phyloP scores from a whole-genome alignment of 148 eudicot species.

The Amaranthus cruentus region DNA sequence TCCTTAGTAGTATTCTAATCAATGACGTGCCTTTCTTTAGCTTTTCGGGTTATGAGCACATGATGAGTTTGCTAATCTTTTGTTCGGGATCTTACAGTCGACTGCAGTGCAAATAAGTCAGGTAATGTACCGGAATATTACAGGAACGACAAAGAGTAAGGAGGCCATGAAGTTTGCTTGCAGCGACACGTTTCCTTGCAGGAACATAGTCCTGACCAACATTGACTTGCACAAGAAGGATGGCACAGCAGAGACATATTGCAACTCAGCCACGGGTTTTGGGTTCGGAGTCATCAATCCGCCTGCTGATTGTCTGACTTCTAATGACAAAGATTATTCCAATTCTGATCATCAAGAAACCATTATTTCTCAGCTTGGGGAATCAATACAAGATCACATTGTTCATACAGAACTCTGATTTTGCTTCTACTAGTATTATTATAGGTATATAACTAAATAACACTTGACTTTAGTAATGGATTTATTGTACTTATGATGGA shows the following conservation, averaged over 20 bases:
- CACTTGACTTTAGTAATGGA: not conserved
- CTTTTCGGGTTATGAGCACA: constrained; percentile 9
- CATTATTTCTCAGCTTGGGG: constrained; percentile 23
- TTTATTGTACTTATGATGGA: constrained; percentile 2
- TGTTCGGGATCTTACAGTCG: constrained; percentile 33
- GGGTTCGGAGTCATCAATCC: constrained; percentile 61
- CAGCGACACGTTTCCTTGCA: constrained; percentile 81
- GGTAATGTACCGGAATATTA: constrained; percentile 70
- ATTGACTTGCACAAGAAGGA: constrained; percentile 58
- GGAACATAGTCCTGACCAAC: constrained; percentile 59
- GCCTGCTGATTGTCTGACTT: constrained; percentile 72
- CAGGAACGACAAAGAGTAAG: constrained; percentile 68
- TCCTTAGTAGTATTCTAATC: constrained; percentile 7
- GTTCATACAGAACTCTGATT: constrained; percentile 75
- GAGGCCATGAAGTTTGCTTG: constrained; percentile 84
- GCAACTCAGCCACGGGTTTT: constrained; percentile 69
- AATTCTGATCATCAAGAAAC: constrained; percentile 10
- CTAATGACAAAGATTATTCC: constrained; percentile 37
- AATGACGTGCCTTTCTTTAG: constrained; percentile 7
- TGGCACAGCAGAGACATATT: constrained; percentile 63
- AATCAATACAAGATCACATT: constrained; percentile 29
- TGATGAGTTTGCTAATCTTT: not conserved
- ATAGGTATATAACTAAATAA: not conserved
- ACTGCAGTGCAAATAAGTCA: constrained; percentile 77
- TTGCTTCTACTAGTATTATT: not conserved